Conservation (phyloP, 192 early-diverging fungal genomes). For the Podila verticillata region DNA sequence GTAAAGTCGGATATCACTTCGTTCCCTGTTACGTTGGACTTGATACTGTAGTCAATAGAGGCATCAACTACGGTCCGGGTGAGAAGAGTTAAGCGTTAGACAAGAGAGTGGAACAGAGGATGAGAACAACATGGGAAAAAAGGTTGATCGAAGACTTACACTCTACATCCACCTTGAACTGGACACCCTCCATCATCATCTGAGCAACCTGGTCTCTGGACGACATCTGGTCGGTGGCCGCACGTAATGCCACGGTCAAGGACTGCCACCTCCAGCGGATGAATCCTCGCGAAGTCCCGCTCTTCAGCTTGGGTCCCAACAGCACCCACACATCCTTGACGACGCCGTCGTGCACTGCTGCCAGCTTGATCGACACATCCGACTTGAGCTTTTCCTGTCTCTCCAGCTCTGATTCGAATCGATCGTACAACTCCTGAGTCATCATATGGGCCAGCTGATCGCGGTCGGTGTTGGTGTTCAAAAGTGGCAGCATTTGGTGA, state of each 20-base stretch:
- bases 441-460: constrained; percentile 29
- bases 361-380: constrained; percentile 50
- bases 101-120: not conserved
- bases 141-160: constrained; percentile 7
- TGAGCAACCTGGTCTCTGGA: constrained; percentile 52
- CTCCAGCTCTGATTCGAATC: constrained; percentile 25
- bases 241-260: constrained; percentile 26
- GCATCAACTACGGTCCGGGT: constrained; percentile 30
- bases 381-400: constrained; percentile 34
- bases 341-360: constrained; percentile 57
- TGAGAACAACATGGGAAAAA: not conserved
- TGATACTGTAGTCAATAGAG: constrained; percentile 37
- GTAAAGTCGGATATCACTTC: constrained; percentile 57
- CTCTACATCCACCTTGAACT: constrained; percentile 59
- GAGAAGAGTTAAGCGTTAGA: not conserved
- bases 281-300: constrained; percentile 41
- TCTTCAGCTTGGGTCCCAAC: constrained; percentile 42
- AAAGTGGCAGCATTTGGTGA: constrained; percentile 25
- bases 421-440: constrained; percentile 52
- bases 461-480: constrained; percentile 24
- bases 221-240: constrained; percentile 46
- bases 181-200: constrained; percentile 59
- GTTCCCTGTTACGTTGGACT: constrained; percentile 12
- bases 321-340: constrained; percentile 61
- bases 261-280: constrained; percentile 49